Evolutionary conservation across 495 filamentous ascomycete species (phyloP).

Genomic region (Pyronema domesticum): DNA sequence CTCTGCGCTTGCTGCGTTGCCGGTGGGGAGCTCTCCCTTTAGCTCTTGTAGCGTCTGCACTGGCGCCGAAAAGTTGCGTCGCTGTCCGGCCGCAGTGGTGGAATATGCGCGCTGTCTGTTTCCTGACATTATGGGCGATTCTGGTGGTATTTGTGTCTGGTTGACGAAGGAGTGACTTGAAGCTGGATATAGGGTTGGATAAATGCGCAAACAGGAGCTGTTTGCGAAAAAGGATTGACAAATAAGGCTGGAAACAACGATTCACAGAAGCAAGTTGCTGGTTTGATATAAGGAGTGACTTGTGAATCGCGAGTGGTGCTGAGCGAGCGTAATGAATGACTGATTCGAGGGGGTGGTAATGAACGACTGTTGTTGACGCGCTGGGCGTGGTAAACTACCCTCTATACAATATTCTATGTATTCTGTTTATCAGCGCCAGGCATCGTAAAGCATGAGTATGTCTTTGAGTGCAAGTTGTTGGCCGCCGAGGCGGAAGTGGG

Average conservation of each 20-base stretch:
- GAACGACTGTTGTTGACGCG: neutral
- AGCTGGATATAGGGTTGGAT: neutral
- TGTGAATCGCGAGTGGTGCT: neutral
- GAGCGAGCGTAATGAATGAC: neutral
- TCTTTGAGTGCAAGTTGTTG: neutral
- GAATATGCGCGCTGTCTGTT: constrained; percentile 1
- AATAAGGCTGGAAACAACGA: neutral
- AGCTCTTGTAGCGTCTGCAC: neutral
- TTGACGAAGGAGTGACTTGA: neutral
- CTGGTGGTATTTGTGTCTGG: neutral
- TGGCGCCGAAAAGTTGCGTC: neutral
- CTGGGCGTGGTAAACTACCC: neutral
- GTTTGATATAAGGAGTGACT: neutral
- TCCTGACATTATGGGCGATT: neutral
- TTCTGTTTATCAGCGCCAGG: neutral
- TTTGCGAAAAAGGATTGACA: neutral
- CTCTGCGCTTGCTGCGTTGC: constrained; percentile 7
- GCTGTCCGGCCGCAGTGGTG: neutral
- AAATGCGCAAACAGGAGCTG: neutral
- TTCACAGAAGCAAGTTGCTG: neutral
- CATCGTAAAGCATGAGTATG: neutral
- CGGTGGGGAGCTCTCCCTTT: neutral
- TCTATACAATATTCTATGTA: neutral
- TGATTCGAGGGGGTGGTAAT: neutral
- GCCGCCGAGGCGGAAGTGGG: too few relatives aligned